These are phyloP conservation scores for Rhizoclosmatium hyalinum DNA, from an alignment of 371 early-diverging fungal genomes.

Conservation along the genomic window DNA sequence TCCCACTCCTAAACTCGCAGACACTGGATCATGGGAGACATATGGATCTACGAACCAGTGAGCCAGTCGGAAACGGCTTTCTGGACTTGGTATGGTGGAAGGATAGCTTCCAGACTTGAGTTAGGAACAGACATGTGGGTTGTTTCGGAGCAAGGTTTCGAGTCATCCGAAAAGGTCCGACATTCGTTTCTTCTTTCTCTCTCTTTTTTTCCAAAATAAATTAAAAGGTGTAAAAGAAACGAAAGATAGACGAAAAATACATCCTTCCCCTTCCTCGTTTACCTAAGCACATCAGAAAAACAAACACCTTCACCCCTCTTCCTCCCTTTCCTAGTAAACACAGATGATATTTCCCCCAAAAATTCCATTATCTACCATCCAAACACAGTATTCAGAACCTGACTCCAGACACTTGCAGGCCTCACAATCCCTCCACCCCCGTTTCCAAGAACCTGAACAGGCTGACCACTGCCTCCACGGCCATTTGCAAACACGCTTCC, in stretches of 20 bases:
- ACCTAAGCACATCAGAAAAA: not conserved
- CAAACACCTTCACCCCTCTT: not conserved
- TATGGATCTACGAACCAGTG: not conserved
- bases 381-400: constrained; percentile 26
- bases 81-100: constrained; percentile 8
- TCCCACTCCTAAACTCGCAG: no score
- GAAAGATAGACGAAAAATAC: not conserved
- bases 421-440: constrained; percentile 10
- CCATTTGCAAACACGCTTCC: constrained; percentile 19
- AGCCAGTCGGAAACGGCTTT: constrained; percentile 15
- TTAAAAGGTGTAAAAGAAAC: not conserved
- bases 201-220: not conserved
- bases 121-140: not conserved
- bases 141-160: not conserved
- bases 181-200: no score
- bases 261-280: not conserved
- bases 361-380: constrained; percentile 16
- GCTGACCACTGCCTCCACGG: not conserved
- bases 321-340: not conserved
- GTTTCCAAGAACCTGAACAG: not conserved
- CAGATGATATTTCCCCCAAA: not conserved
- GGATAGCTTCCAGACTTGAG: not conserved
- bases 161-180: no score
- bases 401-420: constrained; percentile 26
- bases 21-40: no score